Percentiles rank a stretch among this genome's conserved stretches.
Evolutionary conservation across 2,329 filamentous ascomycete genomes (phyloP).

Genomic region (Ophiognomonia clavigignenti-juglandacearum): DNA sequence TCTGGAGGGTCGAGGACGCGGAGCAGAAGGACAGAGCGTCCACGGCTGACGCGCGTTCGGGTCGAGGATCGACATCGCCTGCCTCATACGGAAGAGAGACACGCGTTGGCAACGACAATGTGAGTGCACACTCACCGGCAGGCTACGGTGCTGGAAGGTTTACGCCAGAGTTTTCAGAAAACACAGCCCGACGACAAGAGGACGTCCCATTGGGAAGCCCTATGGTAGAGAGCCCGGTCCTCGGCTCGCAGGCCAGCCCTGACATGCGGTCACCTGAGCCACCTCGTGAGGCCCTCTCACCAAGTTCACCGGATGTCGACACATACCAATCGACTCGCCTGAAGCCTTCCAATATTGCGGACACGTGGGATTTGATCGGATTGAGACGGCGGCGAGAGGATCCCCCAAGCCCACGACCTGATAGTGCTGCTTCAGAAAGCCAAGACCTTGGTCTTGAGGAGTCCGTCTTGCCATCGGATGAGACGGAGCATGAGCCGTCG

Average conservation of each 20-base stretch:
- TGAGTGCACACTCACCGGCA: constrained; percentile 17
- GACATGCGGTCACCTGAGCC: constrained; percentile 1
- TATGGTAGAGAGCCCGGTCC: constrained; percentile 22
- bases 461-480: constrained; percentile 11
- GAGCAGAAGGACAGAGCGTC: constrained; percentile 2
- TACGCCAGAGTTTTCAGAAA: constrained; percentile 14
- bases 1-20: constrained; percentile 17
- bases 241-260: constrained; percentile 27
- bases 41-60: constrained; percentile 13
- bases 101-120: constrained; percentile 16
- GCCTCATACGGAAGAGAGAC: constrained; percentile 11
- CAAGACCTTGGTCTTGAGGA: constrained; percentile 7
- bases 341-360: constrained; percentile 1
- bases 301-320: neutral
- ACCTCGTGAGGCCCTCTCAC: neutral
- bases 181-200: constrained; percentile 18
- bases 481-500: constrained; percentile 11
- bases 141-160: constrained; percentile 14
- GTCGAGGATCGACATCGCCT: constrained; percentile 9
- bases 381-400: neutral
- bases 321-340: neutral
- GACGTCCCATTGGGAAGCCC: constrained; percentile 11
- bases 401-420: neutral
- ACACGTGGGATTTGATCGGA: neutral
- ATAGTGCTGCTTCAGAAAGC: constrained; percentile 4